Conservation (phyloP, 257 asterid species). For the Nicotiana paniculata region DNA sequence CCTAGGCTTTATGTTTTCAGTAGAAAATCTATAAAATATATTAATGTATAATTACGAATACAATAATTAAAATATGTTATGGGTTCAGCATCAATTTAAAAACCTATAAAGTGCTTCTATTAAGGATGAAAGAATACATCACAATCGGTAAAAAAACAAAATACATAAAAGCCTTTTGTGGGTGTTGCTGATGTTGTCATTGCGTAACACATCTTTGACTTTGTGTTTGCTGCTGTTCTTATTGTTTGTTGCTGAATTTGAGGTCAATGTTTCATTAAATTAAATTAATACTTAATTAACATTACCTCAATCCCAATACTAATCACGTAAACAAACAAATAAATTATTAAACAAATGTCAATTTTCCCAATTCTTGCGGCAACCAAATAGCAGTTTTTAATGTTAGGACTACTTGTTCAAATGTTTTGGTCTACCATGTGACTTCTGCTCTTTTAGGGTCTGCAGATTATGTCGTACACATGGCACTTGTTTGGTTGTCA, state of each 20-base stretch:
- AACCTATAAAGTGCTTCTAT: too few species aligned
- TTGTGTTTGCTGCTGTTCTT: slow-evolving; percentile 16
- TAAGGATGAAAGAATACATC: too few species aligned
- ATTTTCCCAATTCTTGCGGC: slow-evolving; percentile 37
- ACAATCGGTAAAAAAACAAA: neutral
- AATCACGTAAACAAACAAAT: neutral
- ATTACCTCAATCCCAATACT: slow-evolving; percentile 10
- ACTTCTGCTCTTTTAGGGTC: slow-evolving; percentile 34
- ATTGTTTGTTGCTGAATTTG: slow-evolving; percentile 15
- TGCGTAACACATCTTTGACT: slow-evolving; percentile 20
- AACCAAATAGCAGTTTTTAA: slow-evolving; percentile 20
- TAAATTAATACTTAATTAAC: neutral
- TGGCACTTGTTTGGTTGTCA: slow-evolving; percentile 1
- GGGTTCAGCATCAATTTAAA: rapidly evolving
- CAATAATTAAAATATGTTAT: too few species aligned
- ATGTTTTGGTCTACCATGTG: slow-evolving; percentile 49
- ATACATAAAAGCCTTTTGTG: neutral
- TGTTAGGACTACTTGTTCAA: slow-evolving; percentile 16
- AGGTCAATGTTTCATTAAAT: slow-evolving; percentile 6
- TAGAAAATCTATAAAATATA: too few species aligned
- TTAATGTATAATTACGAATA: too few species aligned
- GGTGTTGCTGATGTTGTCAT: slow-evolving; percentile 16
- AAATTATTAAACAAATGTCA: neutral
- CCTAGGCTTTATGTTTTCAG: rapidly evolving
- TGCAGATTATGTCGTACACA: slow-evolving; percentile 9